Conservation (phyloP, 1,284 basidiomycete species). For the Puccinia horiana region DNA sequence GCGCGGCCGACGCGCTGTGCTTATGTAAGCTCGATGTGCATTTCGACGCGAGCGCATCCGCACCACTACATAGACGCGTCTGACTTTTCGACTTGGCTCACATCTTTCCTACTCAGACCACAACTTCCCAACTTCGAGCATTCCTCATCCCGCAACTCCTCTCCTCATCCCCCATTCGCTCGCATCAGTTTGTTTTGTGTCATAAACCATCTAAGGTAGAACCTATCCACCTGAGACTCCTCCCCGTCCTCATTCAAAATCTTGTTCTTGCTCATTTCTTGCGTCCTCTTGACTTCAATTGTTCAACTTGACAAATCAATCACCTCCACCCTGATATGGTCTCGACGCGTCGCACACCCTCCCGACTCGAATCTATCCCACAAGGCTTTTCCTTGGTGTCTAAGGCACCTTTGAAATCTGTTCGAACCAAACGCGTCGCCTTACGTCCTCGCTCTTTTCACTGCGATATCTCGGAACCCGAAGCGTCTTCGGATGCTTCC, state of each 20-base stretch:
- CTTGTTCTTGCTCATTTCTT: neutral
- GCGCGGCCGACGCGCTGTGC: neutral
- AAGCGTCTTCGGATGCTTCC: slow-evolving; percentile 17
- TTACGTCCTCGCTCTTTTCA: slow-evolving; percentile 9
- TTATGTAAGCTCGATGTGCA: slow-evolving; percentile 2
- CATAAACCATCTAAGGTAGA: neutral
- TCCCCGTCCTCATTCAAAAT: neutral
- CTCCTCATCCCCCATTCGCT: neutral
- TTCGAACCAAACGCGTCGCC: slow-evolving; percentile 12
- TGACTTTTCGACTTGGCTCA: neutral
- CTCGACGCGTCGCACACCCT: slow-evolving; percentile 38
- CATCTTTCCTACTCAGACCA: neutral
- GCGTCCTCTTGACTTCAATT: neutral
- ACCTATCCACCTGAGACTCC: neutral
- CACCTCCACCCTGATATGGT: slow-evolving; percentile 8
- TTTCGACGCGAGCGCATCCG: neutral
- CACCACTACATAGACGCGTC: neutral
- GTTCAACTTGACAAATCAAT: neutral
- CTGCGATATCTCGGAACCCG: slow-evolving; percentile 28
- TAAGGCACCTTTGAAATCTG: slow-evolving; percentile 6
- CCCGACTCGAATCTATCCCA: slow-evolving; percentile 18
- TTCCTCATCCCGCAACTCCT: neutral
- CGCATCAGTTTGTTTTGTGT: neutral
- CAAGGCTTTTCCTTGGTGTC: neutral
- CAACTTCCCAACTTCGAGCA: neutral